Conservation (phyloP, 345 rosid species). For the Salix koriyanagi region DNA sequence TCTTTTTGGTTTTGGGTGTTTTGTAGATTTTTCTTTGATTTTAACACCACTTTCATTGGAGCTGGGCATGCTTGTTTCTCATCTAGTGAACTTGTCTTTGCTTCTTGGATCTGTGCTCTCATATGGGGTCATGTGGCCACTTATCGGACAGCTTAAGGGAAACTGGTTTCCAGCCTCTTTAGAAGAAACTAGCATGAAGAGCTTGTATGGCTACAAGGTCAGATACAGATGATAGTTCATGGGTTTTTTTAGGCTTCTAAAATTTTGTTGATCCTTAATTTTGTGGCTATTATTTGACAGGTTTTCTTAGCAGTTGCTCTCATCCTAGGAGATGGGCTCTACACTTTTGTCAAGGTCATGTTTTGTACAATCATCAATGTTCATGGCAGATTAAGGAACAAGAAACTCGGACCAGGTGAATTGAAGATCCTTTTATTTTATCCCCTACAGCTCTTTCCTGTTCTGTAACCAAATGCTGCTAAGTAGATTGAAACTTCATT, state of each 20-base stretch:
- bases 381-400: conserved; percentile 43
- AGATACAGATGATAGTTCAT: neutral
- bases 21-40: conserved; percentile 78
- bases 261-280: neutral
- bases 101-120: conserved; percentile 82
- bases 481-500: neutral
- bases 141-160: conserved; percentile 60
- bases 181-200: conserved; percentile 72
- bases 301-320: conserved; percentile 76
- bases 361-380: conserved; percentile 45
- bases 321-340: conserved; percentile 90
- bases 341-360: conserved; percentile 70
- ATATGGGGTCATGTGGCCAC: conserved; percentile 89
- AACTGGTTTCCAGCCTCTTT: conserved; percentile 63
- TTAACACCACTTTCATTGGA: conserved; percentile 76
- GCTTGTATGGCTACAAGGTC: conserved; percentile 93
- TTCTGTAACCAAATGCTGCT: too few relatives aligned
- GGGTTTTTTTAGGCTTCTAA: neutral
- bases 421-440: neutral
- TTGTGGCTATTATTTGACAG: conserved; percentile 23
- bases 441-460: neutral
- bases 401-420: conserved; percentile 24
- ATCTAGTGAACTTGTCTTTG: conserved; percentile 79
- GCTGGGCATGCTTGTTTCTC: conserved; percentile 96
- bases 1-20: neutral